A percentile compares a stretch with the other conserved stretches of the same genome.
These are phyloP conservation scores for Malassezia dermatis DNA, from an alignment of 1,284 basidiomycete species.

Conservation along the genomic window DNA sequence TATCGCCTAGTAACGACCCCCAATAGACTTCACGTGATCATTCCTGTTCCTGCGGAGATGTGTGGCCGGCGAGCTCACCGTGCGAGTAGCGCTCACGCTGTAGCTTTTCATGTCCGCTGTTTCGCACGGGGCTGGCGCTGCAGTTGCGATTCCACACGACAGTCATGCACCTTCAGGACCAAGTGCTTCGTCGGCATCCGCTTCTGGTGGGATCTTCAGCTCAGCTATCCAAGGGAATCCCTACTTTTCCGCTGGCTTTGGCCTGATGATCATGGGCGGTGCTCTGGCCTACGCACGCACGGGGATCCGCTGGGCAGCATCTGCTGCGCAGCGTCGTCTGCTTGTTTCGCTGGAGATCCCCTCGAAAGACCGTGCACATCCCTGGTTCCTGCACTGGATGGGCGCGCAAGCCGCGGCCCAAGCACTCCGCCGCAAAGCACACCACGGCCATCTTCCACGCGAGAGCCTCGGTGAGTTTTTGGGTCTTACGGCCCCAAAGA, in stretches of 20 bases:
- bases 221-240: constrained; percentile 29
- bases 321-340: constrained; percentile 72
- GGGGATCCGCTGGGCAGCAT: constrained; percentile 60
- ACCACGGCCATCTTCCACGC: constrained; percentile 27
- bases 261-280: constrained; percentile 44
- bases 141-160: not conserved
- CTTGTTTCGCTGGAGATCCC: constrained; percentile 92
- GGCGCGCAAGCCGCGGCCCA: constrained; percentile 52
- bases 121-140: no score
- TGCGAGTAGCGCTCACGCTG: not conserved
- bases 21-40: not conserved
- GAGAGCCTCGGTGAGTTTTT: constrained; percentile 35
- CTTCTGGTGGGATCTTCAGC: not conserved
- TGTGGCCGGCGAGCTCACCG: not conserved
- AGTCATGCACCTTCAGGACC: not conserved
- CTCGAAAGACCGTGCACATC: constrained; percentile 85
- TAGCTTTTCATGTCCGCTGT: not conserved
- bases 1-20: not conserved
- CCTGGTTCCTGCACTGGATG: constrained; percentile 98
- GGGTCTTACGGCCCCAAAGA: constrained; percentile 19
- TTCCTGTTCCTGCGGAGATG: not conserved
- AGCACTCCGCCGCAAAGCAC: constrained; percentile 30
- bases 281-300: constrained; percentile 28
- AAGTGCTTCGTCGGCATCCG: not conserved
- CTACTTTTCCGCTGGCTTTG: constrained; percentile 41